Evolutionary conservation across 305 asterid species (phyloP).

Genomic region (Fraxinus ornus): DNA sequence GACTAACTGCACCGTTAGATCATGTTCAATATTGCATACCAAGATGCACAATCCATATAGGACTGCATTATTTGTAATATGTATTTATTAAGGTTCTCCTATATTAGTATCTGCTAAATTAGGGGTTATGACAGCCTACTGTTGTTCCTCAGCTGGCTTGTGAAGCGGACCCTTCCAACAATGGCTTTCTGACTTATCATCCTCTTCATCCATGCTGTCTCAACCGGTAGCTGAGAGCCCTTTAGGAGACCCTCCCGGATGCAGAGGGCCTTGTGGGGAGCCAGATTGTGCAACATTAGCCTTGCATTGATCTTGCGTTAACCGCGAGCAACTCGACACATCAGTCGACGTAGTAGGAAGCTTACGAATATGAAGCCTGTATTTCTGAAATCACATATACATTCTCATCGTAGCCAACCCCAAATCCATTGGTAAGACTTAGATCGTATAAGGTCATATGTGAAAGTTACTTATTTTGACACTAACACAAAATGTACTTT

Average conservation of each 20-base stretch:
- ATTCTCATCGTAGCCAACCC: neutral
- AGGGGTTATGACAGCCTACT: neutral
- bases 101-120: neutral
- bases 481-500: neutral
- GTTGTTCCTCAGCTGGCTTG: neutral
- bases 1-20: neutral
- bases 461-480: neutral
- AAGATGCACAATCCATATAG: neutral
- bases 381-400: slow-evolving; percentile 5
- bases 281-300: neutral
- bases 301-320: neutral
- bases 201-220: neutral
- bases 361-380: slow-evolving; percentile 6
- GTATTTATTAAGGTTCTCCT: neutral
- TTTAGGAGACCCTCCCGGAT: neutral
- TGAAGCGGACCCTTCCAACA: neutral
- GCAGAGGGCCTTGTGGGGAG: neutral
- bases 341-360: neutral
- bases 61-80: neutral
- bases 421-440: neutral
- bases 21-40: neutral
- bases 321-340: neutral
- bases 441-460: neutral
- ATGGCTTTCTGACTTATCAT: neutral
- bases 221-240: neutral